These are phyloP conservation scores for Kwoniella heveanensis DNA, from an alignment of 768 basidiomycete genomes.

Conservation along the genomic window DNA sequence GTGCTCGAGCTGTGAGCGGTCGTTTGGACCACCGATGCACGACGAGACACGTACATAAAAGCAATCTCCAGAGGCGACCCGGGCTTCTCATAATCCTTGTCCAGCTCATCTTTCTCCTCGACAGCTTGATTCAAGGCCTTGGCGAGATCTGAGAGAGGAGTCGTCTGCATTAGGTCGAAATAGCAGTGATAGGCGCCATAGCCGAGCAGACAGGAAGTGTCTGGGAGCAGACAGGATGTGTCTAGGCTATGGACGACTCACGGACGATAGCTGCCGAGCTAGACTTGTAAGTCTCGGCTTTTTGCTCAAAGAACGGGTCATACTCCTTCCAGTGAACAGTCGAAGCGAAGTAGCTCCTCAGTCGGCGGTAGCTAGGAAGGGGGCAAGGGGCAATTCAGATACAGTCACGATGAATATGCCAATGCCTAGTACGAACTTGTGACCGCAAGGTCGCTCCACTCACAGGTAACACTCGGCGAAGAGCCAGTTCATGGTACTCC, in stretches of 20 bases:
- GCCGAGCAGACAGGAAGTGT: no score
- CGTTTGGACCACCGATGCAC: no score
- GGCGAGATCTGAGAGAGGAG: conserved; percentile 40
- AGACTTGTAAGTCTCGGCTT: conserved; percentile 76
- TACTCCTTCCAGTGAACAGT: conserved; percentile 71
- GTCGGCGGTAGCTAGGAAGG: conserved; percentile 70
- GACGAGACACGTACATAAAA: conserved; percentile 40
- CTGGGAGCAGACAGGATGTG: no score
- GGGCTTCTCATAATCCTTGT: conserved; percentile 27
- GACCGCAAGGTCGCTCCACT: conserved; percentile 11
- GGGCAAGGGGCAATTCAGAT: not conserved
- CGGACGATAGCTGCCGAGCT: conserved; percentile 77
- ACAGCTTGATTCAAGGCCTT: conserved; percentile 47
- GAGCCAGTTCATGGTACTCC: conserved; percentile 95
- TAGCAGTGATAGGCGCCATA: no score
- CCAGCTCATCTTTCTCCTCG: conserved; percentile 39
- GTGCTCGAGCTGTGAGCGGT: no score
- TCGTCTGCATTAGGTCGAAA: not conserved
- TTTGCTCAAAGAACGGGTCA: conserved; percentile 82
- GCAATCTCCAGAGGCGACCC: conserved; percentile 52
- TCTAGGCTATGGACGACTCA: conserved; percentile 59
- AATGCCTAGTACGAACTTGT: no score
- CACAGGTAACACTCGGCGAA: conserved; percentile 76
- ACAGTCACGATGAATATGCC: no score
- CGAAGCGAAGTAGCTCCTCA: conserved; percentile 71